These are phyloP conservation scores for Exophiala sp. DNA, from an alignment of 2,329 filamentous ascomycete genomes.

Conservation along the genomic window DNA sequence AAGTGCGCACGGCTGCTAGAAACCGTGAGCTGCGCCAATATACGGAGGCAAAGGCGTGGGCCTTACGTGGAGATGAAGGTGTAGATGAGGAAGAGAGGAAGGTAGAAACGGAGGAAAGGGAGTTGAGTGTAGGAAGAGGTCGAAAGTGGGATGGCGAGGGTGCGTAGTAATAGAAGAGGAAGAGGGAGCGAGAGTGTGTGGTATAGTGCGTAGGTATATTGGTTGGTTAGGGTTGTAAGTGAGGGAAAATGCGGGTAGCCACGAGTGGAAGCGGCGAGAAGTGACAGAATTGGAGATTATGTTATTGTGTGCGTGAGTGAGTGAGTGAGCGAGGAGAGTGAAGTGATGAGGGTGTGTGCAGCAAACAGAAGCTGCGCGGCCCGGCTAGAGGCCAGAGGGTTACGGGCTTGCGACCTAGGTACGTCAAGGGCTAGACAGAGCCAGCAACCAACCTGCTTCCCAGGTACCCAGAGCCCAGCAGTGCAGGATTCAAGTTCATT, in stretches of 20 bases:
- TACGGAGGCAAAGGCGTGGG: background rate
- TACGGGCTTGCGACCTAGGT: background rate
- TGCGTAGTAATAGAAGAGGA: constrained; percentile 6
- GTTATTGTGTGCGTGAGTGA: background rate
- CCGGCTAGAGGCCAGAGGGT: background rate
- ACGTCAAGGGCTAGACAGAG: background rate
- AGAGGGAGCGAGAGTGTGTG: background rate
- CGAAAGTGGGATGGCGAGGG: constrained; percentile 12
- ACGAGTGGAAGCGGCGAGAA: background rate
- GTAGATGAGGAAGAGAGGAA: background rate
- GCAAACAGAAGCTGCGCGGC: constrained; percentile 6
- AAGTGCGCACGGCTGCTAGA: constrained; percentile 3
- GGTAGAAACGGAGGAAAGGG: background rate
- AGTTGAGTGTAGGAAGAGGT: constrained; percentile 9
- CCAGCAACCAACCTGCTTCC: background rate
- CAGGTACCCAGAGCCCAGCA: background rate
- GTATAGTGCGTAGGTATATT: background rate
- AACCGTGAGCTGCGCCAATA: constrained; percentile 7
- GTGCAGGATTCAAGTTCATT: too few relatives aligned
- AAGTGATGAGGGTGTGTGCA: background rate
- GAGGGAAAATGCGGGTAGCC: constrained; percentile 1
- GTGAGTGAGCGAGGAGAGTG: too few relatives aligned
- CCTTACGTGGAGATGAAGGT: constrained; percentile 19
- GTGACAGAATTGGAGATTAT: background rate
- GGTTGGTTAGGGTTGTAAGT: background rate